These are phyloP conservation scores for Blastobotrys ciferrii DNA, from an alignment of 1,139 yeast genomes.

Conservation along the genomic window DNA sequence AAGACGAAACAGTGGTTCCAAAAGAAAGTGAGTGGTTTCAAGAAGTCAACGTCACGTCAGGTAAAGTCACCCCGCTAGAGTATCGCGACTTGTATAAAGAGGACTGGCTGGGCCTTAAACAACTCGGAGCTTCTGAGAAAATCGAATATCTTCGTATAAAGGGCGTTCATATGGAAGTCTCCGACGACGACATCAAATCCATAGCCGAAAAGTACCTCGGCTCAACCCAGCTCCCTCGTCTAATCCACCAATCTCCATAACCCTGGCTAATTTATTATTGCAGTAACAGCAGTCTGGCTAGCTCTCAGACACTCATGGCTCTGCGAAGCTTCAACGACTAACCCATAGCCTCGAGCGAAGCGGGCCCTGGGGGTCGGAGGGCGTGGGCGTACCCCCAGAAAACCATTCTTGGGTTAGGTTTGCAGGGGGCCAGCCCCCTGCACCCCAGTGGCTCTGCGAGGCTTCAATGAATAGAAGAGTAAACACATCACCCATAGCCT, in stretches of 20 bases:
- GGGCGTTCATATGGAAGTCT: slow-evolving; percentile 67
- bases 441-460: no score
- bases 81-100: slow-evolving; percentile 49
- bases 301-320: no score
- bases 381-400: no score
- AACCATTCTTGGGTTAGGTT: no score
- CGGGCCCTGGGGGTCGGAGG: no score
- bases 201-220: slow-evolving; percentile 42
- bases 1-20: slow-evolving; percentile 70
- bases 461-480: no score
- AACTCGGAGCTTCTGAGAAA: slow-evolving; percentile 43
- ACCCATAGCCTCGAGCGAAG: no score
- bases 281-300: no score
- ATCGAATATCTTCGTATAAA: slow-evolving; percentile 53
- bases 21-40: slow-evolving; percentile 66
- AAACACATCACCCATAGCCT: no score
- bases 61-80: slow-evolving; percentile 46
- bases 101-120: slow-evolving; percentile 60
- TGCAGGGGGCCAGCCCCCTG: no score
- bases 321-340: no score
- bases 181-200: slow-evolving; percentile 46
- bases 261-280: no score
- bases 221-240: slow-evolving; percentile 1
- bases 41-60: slow-evolving; percentile 50
- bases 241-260: background rate